These are phyloP conservation scores for Tripidium arundinaceum DNA, from an alignment of 202 grass and related monocot species.

Conservation along the genomic window DNA sequence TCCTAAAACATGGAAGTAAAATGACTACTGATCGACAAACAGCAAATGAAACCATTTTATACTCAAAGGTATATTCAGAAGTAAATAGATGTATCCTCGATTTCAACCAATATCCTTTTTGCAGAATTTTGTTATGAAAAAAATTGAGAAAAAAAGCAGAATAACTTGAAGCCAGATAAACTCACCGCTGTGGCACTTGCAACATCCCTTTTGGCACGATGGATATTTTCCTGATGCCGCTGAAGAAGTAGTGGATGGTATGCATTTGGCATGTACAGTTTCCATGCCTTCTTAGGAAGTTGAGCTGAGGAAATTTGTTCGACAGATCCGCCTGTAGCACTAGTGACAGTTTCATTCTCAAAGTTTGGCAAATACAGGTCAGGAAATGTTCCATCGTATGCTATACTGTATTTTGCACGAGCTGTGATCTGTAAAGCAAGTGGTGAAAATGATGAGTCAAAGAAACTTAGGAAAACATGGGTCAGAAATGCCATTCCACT, in stretches of 20 bases:
- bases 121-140: neutral
- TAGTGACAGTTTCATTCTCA: slow-evolving; percentile 16
- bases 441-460: neutral
- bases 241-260: slow-evolving; percentile 73
- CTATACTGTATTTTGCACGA: slow-evolving; percentile 69
- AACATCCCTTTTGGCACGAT: slow-evolving; percentile 50
- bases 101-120: slow-evolving; percentile 8
- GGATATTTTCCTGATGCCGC: slow-evolving; percentile 50
- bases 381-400: slow-evolving; percentile 60
- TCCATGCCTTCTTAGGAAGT: slow-evolving; percentile 44
- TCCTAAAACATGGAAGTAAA: slow-evolving; percentile 48
- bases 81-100: neutral
- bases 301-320: slow-evolving; percentile 17
- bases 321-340: slow-evolving; percentile 23
- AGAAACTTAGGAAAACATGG: neutral
- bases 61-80: neutral
- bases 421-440: slow-evolving; percentile 53
- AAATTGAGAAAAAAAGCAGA: neutral
- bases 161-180: slow-evolving; percentile 23
- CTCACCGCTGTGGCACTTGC: slow-evolving; percentile 54
- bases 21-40: slow-evolving; percentile 8
- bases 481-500: neutral
- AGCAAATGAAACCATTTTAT: neutral
- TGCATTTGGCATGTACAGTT: slow-evolving; percentile 70
- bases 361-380: slow-evolving; percentile 60